Evolutionary conservation across 495 filamentous ascomycete genomes (phyloP).

Genomic region (Peziza echinospora): DNA sequence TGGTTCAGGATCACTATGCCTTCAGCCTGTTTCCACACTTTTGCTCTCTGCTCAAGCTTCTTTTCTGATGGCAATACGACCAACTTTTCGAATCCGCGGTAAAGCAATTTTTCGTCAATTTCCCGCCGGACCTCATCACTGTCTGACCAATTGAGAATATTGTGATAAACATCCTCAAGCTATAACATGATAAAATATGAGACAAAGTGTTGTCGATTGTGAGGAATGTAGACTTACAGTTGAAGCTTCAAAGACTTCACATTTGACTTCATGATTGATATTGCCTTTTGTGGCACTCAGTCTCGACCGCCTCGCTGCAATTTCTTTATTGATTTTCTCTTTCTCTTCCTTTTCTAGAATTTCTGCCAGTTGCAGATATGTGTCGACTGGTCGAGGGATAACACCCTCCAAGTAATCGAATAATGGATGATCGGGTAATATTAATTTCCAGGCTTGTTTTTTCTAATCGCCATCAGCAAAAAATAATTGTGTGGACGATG

Average conservation of each 20-base stretch:
- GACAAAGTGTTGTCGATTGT: neutral
- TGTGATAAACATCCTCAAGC: constrained; percentile 51
- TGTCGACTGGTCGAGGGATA: constrained; percentile 55
- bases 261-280: constrained; percentile 67
- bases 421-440: constrained; percentile 54
- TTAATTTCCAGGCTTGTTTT: constrained; percentile 46
- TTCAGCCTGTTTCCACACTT: constrained; percentile 50
- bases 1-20: constrained; percentile 94
- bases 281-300: constrained; percentile 65
- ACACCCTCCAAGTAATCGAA: constrained; percentile 72
- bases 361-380: constrained; percentile 66
- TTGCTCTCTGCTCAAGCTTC: constrained; percentile 44
- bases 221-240: constrained; percentile 4
- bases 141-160: constrained; percentile 70
- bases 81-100: constrained; percentile 56
- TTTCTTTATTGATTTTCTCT: constrained; percentile 73
- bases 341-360: constrained; percentile 73
- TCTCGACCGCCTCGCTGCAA: constrained; percentile 69
- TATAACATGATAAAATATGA: too few species aligned
- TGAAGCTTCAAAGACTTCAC: constrained; percentile 43
- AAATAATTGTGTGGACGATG: neutral
- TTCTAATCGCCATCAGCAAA: constrained; percentile 33
- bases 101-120: constrained; percentile 80
- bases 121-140: constrained; percentile 66
- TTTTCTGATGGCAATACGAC: constrained; percentile 38